These are phyloP conservation scores for Candolleomyces aberdarensis DNA, from an alignment of 768 basidiomycete species.

Conservation along the genomic window DNA sequence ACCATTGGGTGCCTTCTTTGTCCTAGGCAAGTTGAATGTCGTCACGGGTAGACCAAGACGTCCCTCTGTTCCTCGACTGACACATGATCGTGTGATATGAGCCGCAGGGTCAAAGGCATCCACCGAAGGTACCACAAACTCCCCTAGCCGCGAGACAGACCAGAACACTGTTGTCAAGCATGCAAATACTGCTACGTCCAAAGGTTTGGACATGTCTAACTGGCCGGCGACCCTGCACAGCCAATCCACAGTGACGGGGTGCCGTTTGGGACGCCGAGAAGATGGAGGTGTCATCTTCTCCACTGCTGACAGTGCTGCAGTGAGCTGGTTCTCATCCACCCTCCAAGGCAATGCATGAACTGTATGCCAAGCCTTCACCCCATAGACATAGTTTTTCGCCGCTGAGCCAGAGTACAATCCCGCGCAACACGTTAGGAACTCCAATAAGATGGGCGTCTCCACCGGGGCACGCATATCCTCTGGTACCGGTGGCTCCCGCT, in stretches of 20 bases:
- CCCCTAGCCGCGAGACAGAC: constrained; percentile 12
- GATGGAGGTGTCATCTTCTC: constrained; percentile 10
- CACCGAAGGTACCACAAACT: constrained; percentile 21
- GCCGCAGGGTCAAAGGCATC: constrained; percentile 14
- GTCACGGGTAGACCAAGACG: background rate
- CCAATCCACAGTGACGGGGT: constrained; percentile 11
- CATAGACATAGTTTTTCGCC: constrained; percentile 19
- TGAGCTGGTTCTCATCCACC: constrained; percentile 1
- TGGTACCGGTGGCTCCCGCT: constrained; percentile 10
- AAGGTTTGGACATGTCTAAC: constrained; percentile 13
- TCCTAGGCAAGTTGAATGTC: constrained; percentile 3
- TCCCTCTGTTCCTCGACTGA: constrained; percentile 7
- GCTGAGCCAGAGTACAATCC: constrained; percentile 18
- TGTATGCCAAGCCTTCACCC: constrained; percentile 31
- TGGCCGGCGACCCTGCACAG: constrained; percentile 2
- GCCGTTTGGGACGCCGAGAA: constrained; percentile 7
- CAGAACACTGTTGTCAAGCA: constrained; percentile 26
- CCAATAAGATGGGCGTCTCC: constrained; percentile 16
- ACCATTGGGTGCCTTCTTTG: background rate
- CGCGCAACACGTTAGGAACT: constrained; percentile 22
- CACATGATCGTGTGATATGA: constrained; percentile 11
- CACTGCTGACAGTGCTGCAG: constrained; percentile 10
- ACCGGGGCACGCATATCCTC: constrained; percentile 25
- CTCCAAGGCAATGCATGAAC: constrained; percentile 22
- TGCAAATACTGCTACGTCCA: constrained; percentile 23